Conservation (phyloP, 768 basidiomycete genomes). For the Suillus subaureus region DNA sequence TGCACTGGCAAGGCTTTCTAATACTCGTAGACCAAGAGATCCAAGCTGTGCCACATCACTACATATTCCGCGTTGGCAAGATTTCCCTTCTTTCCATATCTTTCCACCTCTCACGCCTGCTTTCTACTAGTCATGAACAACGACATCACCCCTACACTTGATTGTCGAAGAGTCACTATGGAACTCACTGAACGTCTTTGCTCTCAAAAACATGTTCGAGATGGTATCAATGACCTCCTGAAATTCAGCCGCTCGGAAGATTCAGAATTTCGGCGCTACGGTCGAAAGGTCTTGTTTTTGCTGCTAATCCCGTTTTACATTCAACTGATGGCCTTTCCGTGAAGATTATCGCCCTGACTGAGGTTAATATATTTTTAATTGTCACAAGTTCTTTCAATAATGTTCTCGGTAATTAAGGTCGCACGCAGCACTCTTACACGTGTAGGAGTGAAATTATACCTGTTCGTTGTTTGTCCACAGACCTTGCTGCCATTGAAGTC, state of each 20-base stretch:
- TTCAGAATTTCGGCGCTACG: conserved; percentile 25
- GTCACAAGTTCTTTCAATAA: neutral
- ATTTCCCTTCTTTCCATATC: conserved; percentile 14
- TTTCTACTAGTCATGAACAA: conserved; percentile 2
- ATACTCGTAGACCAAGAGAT: neutral
- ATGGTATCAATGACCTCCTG: conserved; percentile 30
- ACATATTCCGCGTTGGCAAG: conserved; percentile 21
- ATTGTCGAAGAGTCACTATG: conserved; percentile 29
- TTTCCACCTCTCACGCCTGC: conserved; percentile 4
- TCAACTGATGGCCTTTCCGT: neutral
- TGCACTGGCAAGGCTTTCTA: neutral
- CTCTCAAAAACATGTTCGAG: conserved; percentile 31
- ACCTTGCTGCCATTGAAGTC: conserved; percentile 44
- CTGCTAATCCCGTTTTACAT: conserved; percentile 11
- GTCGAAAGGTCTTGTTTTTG: conserved; percentile 27
- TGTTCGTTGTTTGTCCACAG: conserved; percentile 47
- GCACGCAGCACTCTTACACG: conserved; percentile 48
- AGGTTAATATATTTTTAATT: conserved; percentile 42
- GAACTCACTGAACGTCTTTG: conserved; percentile 32
- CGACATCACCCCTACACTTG: conserved; percentile 18
- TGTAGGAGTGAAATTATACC: conserved; percentile 44
- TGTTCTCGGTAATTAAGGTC: conserved; percentile 33
- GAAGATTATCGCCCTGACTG: conserved; percentile 51
- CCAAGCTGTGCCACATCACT: conserved; percentile 30
- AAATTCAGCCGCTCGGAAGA: conserved; percentile 20